Evolutionary conservation across 2,329 filamentous ascomycete species (phyloP), one percentile per base, ranked within the genome.

Genomic region (Nemania diffusa): DNA sequence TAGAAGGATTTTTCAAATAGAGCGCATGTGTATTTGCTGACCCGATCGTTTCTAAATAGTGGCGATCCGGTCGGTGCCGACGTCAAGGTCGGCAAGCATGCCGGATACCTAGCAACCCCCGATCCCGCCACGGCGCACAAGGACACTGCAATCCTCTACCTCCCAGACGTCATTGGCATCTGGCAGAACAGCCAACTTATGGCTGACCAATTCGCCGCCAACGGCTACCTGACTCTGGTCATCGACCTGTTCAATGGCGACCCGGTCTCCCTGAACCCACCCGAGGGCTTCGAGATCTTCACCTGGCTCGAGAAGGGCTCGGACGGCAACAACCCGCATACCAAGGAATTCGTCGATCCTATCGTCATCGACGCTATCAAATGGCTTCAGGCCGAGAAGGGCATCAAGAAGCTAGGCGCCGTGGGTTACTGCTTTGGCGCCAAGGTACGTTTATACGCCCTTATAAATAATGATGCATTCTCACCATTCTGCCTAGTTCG

Each of bases 351-450:
- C 20, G 80, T 85, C 58, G 84, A 86, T 65, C 78, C 80, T 20
- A 82, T 88, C 68, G 80, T 88, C 60, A 78, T 80, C 58, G 76
- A 78, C 51, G 82, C 82, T 56, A 84, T 91, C 74, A 86, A 87
- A 76, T 83, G 87, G 62, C 76, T 93, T 60, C 85, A 85, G 67
- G 82, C 84, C 59, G 82, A 87, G 58, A 80, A 83, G 62, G 85
- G 85, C 1, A 78, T 86, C 52, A 87, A 85, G 76, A 87, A 85
- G 70, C 79, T 94, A 40, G 91, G 87, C 1, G 86, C 83, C 15
- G 86, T 89, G 0, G 91, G 91, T 0, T 93, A 93, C 79, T 94
- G 92, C 80, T 92, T 93, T 72, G 91, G 92, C 42, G 91, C 85
- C 62, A 92, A 92, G 84, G 87, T 88, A 71, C 67, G 80, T 68